Evolutionary conservation across 768 basidiomycete species (phyloP).

Genomic region (Lactarius hatsudake): DNA sequence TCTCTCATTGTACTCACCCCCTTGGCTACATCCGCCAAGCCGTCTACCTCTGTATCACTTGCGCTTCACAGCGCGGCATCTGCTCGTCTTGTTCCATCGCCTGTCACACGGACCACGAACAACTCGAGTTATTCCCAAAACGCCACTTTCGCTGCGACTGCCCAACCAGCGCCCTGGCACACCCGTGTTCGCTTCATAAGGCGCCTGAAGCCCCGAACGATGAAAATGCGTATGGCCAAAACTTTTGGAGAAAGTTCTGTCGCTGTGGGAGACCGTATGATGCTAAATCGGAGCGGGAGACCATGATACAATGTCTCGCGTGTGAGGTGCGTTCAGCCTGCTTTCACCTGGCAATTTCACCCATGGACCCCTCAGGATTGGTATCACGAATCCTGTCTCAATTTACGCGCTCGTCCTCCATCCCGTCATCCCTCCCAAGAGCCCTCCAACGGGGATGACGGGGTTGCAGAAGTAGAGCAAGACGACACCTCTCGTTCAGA

Average conservation of each 20-base stretch:
- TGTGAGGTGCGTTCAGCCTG: constrained; percentile 62
- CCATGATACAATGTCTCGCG: constrained; percentile 84
- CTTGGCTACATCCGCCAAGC: constrained; percentile 57
- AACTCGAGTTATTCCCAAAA: constrained; percentile 85
- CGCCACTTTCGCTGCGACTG: constrained; percentile 83
- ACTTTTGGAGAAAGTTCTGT: constrained; percentile 71
- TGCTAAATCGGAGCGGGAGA: constrained; percentile 68
- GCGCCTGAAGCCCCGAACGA: constrained; percentile 52
- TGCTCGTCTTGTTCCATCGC: constrained; percentile 84
- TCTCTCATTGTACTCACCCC: constrained; percentile 42
- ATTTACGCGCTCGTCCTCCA: constrained; percentile 64
- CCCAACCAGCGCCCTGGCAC: constrained; percentile 60
- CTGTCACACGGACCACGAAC: constrained; percentile 84
- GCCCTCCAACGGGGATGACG: not conserved
- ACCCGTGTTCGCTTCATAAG: constrained; percentile 62
- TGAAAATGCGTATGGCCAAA: constrained; percentile 67
- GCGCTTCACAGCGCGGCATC: constrained; percentile 62
- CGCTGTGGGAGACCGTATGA: constrained; percentile 73
- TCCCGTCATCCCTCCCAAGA: constrained; percentile 43
- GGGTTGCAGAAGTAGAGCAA: constrained; percentile 28
- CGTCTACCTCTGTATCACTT: constrained; percentile 78
- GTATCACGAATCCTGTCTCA: constrained; percentile 89
- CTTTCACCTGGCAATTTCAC: constrained; percentile 13
- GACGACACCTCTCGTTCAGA: constrained; percentile 56
- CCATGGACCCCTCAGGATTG: constrained; percentile 57